Base-by-base conservation (phyloP, 202 grass and related monocot genomes). In the Panicum hallii region DNA sequence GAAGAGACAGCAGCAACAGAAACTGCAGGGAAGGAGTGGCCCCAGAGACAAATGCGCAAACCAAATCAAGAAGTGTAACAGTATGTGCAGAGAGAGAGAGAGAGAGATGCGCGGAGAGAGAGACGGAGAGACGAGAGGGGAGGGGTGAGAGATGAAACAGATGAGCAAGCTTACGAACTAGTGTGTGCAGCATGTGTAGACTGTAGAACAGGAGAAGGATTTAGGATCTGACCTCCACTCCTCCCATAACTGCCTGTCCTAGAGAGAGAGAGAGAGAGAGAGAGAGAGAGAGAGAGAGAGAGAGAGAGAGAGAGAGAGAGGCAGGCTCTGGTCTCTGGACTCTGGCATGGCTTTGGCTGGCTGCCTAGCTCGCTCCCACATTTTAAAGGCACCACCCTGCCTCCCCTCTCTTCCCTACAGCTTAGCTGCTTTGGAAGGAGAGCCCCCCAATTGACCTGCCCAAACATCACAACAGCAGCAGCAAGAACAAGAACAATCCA, bases 141-240 rank as follows among this genome's bases (percentile, higher is more conserved):
- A 19, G n/a, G 41, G 41, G 41, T 0, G 41, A 7, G 41, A 43
- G 47, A 48, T 47, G 32, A 32, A 32, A 32, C 32, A 38, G 11
- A 48, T 49, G 68, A 53, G 53, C 9, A 17, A 49, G 42, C 43
- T 63, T 70, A 74, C 61, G 72, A 74, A 78, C 26, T 26, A 26
- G 26, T 26, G 26, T 26, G 26, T 26, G 26, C 54, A 40, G 32
- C 3, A 4, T 57, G 50, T 46, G 87, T 43, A 66, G 63, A 73
- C 60, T 77, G 79, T 86, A 44, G 70, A 79, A 28, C 73, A 90
- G 79, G 67, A 84, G 89, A 90, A 87, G 85, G 85, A 90, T 87
- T 84, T 91, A 88, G 89, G 81, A 81, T 87, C 85, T 91, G 85
- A 88, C 81, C 81, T 91, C 40, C 76, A 77, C 38, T 75, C 40